Percentiles rank a stretch among this genome's conserved stretches.
Evolutionary conservation across 371 early-diverging fungal species (phyloP).

Genomic region (Mucor racemosus): DNA sequence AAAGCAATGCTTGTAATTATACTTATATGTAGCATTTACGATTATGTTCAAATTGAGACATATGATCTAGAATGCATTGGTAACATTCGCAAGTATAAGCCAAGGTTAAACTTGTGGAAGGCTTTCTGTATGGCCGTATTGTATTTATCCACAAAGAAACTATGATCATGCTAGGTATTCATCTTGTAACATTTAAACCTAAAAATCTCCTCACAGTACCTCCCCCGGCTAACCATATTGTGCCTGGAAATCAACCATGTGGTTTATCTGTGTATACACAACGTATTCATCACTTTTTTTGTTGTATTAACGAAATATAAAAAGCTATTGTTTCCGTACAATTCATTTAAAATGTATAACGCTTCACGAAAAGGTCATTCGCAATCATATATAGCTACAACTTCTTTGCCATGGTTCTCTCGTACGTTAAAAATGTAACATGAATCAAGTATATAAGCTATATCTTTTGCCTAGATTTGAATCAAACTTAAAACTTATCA

Average conservation of each 20-base stretch:
- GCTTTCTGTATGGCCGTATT: not conserved
- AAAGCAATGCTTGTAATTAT: too few relatives aligned
- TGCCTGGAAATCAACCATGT: not conserved
- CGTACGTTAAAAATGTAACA: not conserved
- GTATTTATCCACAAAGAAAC: not conserved
- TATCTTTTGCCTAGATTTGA: not conserved
- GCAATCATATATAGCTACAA: not conserved
- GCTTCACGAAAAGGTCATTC: not conserved
- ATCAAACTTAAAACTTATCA: not conserved
- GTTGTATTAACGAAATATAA: not conserved
- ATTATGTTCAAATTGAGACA: not conserved
- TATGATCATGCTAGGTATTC: not conserved
- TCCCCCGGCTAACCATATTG: not conserved
- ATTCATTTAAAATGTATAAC: not conserved
- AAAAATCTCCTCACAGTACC: not conserved
- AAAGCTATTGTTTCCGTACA: not conserved
- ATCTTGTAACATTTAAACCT: not conserved
- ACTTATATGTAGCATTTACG: not conserved
- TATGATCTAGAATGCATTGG: not conserved
- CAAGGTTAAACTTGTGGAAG: not conserved
- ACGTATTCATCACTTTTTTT: not conserved
- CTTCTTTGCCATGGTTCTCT: not conserved
- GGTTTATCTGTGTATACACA: not conserved
- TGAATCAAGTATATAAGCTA: not conserved
- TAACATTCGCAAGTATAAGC: not conserved